A percentile compares a stretch with the other conserved stretches of the same genome.
Conservation (phyloP, 2,329 filamentous ascomycete species). For the Clathrospora elynae region DNA sequence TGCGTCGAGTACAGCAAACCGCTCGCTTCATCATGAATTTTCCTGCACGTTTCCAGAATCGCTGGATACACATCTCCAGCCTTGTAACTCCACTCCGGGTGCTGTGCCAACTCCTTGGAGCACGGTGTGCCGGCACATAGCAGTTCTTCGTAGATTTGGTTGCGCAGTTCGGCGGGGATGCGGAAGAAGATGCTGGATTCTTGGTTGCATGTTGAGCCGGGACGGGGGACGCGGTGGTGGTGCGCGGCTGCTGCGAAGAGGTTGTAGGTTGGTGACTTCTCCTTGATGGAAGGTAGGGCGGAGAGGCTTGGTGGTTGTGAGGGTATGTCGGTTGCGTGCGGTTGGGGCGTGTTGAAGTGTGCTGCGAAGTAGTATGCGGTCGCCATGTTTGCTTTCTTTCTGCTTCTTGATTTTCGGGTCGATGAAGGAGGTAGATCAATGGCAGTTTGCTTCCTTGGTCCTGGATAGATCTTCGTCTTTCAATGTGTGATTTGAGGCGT, state of each 20-base stretch:
- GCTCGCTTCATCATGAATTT: constrained; percentile 49
- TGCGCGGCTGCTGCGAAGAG: neutral
- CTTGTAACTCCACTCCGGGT: too few species aligned
- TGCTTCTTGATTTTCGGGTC: neutral
- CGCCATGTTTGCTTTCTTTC: constrained; percentile 13
- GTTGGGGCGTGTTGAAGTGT: constrained; percentile 23
- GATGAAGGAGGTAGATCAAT: neutral
- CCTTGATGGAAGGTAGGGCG: neutral
- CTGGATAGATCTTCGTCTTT: neutral
- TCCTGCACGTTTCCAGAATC: constrained; percentile 51
- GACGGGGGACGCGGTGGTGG: constrained; percentile 5
- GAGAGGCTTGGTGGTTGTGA: neutral
- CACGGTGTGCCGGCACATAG: constrained; percentile 35
- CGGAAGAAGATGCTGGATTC: constrained; percentile 42
- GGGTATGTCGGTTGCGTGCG: neutral
- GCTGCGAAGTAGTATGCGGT: constrained; percentile 28
- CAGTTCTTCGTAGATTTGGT: constrained; percentile 59
- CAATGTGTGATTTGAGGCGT: neutral
- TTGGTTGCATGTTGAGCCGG: constrained; percentile 16
- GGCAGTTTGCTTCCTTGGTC: neutral
- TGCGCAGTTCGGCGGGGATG: constrained; percentile 65
- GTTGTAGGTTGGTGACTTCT: neutral
- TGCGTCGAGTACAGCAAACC: constrained; percentile 57
- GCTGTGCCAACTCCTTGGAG: constrained; percentile 14
- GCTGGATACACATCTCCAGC: constrained; percentile 50